Evolutionary conservation across 768 basidiomycete species (phyloP).

Genomic region (Psilocybe tampanensis): DNA sequence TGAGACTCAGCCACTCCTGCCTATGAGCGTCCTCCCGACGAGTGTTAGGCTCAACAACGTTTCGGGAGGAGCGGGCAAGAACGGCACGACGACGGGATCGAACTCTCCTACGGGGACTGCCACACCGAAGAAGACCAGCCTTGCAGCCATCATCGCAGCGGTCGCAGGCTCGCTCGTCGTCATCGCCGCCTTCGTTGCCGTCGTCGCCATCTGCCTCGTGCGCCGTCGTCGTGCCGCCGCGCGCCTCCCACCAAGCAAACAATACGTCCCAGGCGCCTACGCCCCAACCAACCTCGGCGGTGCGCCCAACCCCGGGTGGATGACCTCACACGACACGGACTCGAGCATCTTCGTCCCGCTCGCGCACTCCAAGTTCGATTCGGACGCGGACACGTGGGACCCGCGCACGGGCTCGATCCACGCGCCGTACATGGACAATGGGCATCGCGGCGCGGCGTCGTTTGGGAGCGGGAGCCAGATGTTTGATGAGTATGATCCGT

Average conservation of each 20-base stretch:
- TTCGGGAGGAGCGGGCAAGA: neutral
- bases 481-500: conserved; percentile 1
- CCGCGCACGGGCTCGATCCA: neutral
- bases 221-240: conserved; percentile 50
- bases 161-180: conserved; percentile 51
- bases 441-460: neutral
- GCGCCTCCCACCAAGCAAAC: conserved; percentile 10
- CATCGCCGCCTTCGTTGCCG: conserved; percentile 49
- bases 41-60: conserved; percentile 41
- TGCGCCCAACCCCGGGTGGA: conserved; percentile 1
- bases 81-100: neutral
- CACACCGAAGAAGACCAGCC: neutral
- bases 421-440: neutral
- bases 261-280: conserved; percentile 20
- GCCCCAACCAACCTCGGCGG: conserved; percentile 15
- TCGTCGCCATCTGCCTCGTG: conserved; percentile 51
- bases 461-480: neutral
- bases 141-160: conserved; percentile 46
- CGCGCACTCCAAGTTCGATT: neutral
- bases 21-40: conserved; percentile 46
- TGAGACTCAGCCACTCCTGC: conserved; percentile 61
- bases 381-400: neutral
- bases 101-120: neutral
- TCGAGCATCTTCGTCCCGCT: conserved; percentile 73
- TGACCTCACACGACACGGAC: conserved; percentile 40